Evolutionary conservation across 495 filamentous ascomycete genomes (phyloP), one percentile per base, ranked within the genome.

Genomic region (Aspergillus steynii): DNA sequence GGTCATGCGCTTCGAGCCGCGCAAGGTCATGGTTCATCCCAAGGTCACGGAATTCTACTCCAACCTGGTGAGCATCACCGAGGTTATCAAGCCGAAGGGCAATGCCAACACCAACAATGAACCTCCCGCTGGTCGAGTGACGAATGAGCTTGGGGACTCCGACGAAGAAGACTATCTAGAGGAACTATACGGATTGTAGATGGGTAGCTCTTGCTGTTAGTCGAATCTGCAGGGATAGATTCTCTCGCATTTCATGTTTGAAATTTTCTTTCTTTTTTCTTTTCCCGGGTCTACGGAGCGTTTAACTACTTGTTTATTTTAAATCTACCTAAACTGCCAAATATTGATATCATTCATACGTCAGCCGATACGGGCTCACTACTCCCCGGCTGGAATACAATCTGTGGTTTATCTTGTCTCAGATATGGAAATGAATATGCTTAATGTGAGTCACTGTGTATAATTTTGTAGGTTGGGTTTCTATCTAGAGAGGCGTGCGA

Each of bases 1-100:
- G 69, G 94, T 99, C 8, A 77, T 91, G 31, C 81, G 91, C 45
- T 99, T 99, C 66, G 90, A 96, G 62, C 90, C 92, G 65, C 83
- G 76, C 47, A 97, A 96, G 77, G 93, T 99, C 26, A 92, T 97
- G 87, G 95, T 95, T 14, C 96, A 99, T 68, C 88, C 93, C 1
- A 87, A 84, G 63, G 95, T 99, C 12, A 81, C 88, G 20, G 81
- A 78, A 2, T 99, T 99, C 71, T 99, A 99, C 71, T 80, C 84
- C 56, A 86, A 88, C 59, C 78, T 99, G 37, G 88, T 90, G 62
- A 87, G 71, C 53, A 75, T 78, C 56, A 73, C 60, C 32, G 65
- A 76, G 29, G 64, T 78, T 54, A 62, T 77, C 25, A 73, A 77
- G 51, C 42, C 73, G 6, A 73, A 73, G 50, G 8, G 49, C 9